Evolutionary conservation across 1,139 yeast species (phyloP).

Genomic region (Magnusiomyces ingens): DNA sequence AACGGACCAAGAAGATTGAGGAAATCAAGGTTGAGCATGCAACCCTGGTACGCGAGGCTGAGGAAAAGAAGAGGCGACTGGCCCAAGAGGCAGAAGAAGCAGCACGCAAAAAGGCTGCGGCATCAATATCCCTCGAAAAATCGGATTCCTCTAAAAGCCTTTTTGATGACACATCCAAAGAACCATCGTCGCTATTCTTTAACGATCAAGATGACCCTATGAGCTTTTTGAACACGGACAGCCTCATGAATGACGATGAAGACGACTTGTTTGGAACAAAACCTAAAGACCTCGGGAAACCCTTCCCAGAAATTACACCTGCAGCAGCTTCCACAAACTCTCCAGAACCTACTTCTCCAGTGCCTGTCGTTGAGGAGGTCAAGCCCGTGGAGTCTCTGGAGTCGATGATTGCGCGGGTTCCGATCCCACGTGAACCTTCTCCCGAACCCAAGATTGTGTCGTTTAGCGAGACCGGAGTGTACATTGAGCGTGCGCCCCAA

Average conservation of each 20-base stretch:
- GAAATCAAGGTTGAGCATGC: background rate
- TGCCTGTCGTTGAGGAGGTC: background rate
- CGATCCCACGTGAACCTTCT: constrained; percentile 16
- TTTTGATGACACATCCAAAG: no score
- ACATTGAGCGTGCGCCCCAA: constrained; percentile 9
- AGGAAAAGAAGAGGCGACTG: constrained; percentile 11
- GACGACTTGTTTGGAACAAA: constrained; percentile 1
- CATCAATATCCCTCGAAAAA: no score
- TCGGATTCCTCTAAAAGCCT: no score
- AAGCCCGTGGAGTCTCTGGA: constrained; percentile 5
- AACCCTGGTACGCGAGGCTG: constrained; percentile 12
- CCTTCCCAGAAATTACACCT: no score
- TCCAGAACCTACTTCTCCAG: no score
- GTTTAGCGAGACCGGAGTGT: constrained; percentile 10
- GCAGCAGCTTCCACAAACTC: no score
- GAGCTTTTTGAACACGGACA: constrained; percentile 5
- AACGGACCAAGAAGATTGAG: constrained; percentile 5
- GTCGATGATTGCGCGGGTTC: constrained; percentile 4
- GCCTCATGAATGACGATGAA: background rate
- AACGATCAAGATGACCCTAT: background rate
- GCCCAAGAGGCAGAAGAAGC: constrained; percentile 8
- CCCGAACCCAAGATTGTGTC: constrained; percentile 13
- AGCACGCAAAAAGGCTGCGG: background rate
- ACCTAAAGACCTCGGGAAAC: background rate
- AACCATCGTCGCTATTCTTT: background rate